These are phyloP conservation scores for Coemansia sp. DNA, from an alignment of 192 early-diverging fungal species.

Conservation along the genomic window DNA sequence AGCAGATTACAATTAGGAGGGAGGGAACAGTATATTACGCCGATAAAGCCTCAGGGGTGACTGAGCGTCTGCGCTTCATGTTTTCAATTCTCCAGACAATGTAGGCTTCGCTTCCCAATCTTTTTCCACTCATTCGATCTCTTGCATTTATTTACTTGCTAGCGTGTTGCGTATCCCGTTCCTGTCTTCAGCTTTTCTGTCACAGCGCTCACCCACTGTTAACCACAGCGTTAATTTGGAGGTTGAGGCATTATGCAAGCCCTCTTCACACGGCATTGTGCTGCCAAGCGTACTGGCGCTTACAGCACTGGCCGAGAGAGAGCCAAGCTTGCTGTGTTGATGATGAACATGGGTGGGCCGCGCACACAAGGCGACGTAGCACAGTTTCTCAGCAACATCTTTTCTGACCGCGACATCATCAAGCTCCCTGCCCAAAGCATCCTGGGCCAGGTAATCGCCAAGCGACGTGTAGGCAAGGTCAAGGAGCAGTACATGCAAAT, in stretches of 20 bases:
- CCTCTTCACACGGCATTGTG: neutral
- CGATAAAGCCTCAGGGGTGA: no score
- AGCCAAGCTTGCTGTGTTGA: slow-evolving; percentile 67
- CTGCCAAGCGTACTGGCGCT: slow-evolving; percentile 1
- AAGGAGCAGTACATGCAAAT: slow-evolving; percentile 87
- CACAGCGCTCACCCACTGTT: no score
- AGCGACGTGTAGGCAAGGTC: slow-evolving; percentile 78
- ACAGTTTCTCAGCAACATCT: slow-evolving; percentile 77
- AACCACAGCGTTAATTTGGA: neutral
- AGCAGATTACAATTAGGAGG: no score
- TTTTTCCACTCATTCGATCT: no score
- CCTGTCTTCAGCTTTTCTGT: no score
- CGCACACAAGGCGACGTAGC: slow-evolving; percentile 68
- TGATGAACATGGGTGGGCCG: slow-evolving; percentile 96
- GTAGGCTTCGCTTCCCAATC: no score
- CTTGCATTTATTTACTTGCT: no score
- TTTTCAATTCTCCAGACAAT: no score
- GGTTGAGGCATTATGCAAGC: neutral
- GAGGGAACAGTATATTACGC: no score
- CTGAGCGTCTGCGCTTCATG: no score
- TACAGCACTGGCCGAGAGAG: slow-evolving; percentile 7
- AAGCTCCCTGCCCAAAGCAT: slow-evolving; percentile 76
- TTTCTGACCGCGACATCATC: slow-evolving; percentile 90
- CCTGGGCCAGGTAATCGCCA: slow-evolving; percentile 72
- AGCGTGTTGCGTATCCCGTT: no score